Evolutionary conservation across 441 rosid genomes (phyloP).

Genomic region (Croton laevigatus): DNA sequence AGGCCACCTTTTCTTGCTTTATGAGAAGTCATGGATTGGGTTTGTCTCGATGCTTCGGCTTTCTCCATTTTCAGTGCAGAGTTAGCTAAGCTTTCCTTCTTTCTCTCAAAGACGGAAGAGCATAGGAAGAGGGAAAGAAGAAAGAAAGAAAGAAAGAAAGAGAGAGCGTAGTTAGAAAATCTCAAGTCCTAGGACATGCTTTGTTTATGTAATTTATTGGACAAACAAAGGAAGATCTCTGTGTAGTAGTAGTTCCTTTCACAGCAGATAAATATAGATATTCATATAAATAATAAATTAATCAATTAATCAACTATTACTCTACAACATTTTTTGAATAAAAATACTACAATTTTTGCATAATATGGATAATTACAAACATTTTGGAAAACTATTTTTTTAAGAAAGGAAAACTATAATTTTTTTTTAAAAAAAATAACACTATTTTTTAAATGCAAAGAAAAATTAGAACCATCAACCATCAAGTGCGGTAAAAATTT

Average conservation of each 20-base stretch:
- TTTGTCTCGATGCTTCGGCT: constrained; percentile 42
- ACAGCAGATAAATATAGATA: constrained; percentile 8
- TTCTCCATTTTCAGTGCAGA: constrained; percentile 27
- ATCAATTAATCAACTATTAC: too few species aligned
- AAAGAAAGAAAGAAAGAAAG: constrained; percentile 16
- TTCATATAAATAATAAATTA: not conserved
- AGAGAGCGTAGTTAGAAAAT: constrained; percentile 4
- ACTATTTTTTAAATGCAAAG: too few species aligned
- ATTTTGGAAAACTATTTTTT: too few species aligned
- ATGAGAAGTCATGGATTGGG: constrained; percentile 16
- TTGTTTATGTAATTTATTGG: constrained; percentile 18
- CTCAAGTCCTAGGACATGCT: constrained; percentile 26
- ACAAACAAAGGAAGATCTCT: constrained; percentile 12
- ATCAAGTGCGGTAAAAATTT: too few species aligned
- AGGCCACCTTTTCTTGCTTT: constrained; percentile 59
- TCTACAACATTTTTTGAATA: too few species aligned
- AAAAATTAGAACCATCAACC: too few species aligned
- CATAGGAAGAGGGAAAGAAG: constrained; percentile 3
- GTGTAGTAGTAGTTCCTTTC: not conserved
- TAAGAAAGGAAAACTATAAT: too few species aligned
- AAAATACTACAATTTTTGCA: too few species aligned
- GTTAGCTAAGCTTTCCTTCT: not conserved
- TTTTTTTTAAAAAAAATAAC: too few species aligned
- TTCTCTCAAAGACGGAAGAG: constrained; percentile 7
- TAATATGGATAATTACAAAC: too few species aligned